Base-by-base conservation (phyloP, 352 stramenopile genomes). In the Phytophthora citricola region DNA sequence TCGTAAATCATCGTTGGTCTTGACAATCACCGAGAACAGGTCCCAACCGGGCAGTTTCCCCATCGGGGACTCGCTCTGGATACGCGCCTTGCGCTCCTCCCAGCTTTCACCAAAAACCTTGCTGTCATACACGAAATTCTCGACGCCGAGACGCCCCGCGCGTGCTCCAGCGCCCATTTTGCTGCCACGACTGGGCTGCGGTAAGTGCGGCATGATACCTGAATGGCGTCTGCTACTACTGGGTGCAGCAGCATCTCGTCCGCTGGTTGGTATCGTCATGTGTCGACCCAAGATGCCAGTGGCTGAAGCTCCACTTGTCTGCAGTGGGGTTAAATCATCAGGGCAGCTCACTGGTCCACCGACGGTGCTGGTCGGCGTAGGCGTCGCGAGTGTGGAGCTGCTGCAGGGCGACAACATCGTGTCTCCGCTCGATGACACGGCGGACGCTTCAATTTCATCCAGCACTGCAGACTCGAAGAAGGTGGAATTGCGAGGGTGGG, bases 1-100 rank as follows among this genome's bases (percentile, higher is more conserved):
- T 0, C 97, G 80, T 56, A 99, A 76, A 58, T 99, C 97, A 68
- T 99, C 97, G 69, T 99, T 98, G 1, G 91, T 98, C 76, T 99
- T 99, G 9, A 99, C 90, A 71, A 99, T 99, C 46, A 98, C 89
- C 11, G 89, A 93, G 38, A 92, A 87, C 9, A 98, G 73, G 55
- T 98, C 79, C 91, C 92, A 98, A 4, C 90, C 92, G 10, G 85
- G 78, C 20, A 90, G 56, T 6, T 89, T 76, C n/a, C 79, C 91
- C 78, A 84, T 92, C 29, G 74, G 87, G 22, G 80, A 96, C 93
- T 75, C 81, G 3, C 46, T 59, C 22, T 79, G 83, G 20, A 93
- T 92, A 5, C 83, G 81, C 27, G 78, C 75, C 38, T 85, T 78
- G 1, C 78, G 67, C 29, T 83, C 79, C 27, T 85, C 80, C 85